Conservation (phyloP, 495 filamentous ascomycete genomes). For the Entonaema liquescens region DNA sequence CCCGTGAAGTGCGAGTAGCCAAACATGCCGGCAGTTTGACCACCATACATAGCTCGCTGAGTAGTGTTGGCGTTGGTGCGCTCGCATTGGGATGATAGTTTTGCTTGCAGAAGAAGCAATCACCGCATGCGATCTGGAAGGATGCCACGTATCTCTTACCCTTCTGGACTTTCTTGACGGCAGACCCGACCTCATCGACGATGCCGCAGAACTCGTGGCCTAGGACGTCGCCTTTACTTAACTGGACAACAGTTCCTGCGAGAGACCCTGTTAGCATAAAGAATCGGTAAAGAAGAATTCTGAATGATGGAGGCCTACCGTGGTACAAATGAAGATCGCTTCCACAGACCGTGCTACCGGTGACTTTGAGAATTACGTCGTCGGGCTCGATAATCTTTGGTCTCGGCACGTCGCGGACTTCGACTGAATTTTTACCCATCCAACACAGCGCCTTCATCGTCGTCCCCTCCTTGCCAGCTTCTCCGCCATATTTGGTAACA, state of each 20-base stretch:
- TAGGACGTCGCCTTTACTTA: constrained; percentile 85
- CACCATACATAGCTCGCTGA: constrained; percentile 75
- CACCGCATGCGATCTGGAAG: constrained; percentile 85
- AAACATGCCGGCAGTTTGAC: constrained; percentile 76
- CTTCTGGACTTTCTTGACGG: constrained; percentile 61
- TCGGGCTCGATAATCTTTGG: constrained; percentile 74
- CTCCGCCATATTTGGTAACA: constrained; percentile 55
- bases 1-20: constrained; percentile 82
- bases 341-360: constrained; percentile 87
- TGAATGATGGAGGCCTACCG: constrained; percentile 46
- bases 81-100: constrained; percentile 80
- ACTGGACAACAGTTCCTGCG: constrained; percentile 68
- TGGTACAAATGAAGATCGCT: constrained; percentile 86
- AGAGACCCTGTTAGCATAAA: not conserved
- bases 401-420: constrained; percentile 68
- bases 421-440: constrained; percentile 74
- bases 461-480: constrained; percentile 59
- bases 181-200: constrained; percentile 74
- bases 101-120: constrained; percentile 80
- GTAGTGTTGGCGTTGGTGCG: constrained; percentile 77
- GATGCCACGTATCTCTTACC: constrained; percentile 85
- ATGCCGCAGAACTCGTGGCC: constrained; percentile 91
- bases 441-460: constrained; percentile 79
- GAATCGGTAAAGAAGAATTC: not conserved
- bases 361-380: constrained; percentile 87